Conservation (phyloP, 352 stramenopile genomes). For the Globisporangium viniferum region DNA sequence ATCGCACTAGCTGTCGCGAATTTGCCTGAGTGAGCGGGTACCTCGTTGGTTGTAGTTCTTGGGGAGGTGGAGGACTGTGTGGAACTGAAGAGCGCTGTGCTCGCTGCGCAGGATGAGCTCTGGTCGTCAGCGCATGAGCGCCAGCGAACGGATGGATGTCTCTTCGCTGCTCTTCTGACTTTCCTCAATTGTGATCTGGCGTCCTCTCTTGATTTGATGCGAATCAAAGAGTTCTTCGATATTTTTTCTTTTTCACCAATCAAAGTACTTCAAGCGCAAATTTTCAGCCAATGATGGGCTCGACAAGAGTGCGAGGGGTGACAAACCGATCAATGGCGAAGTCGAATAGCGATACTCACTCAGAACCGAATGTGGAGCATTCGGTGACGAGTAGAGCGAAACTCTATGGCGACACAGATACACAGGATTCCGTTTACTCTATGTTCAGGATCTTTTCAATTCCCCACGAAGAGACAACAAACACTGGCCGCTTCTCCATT, state of each 20-base stretch:
- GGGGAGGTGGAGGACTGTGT: background rate
- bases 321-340: background rate
- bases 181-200: background rate
- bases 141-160: background rate
- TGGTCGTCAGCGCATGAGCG: background rate
- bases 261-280: background rate
- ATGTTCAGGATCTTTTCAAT: background rate
- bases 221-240: constrained; percentile 3
- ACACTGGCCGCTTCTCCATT: too few relatives aligned
- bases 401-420: too few relatives aligned
- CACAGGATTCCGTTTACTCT: too few relatives aligned
- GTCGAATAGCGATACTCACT: too few relatives aligned
- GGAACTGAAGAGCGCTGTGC: background rate
- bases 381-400: too few relatives aligned
- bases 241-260: constrained; percentile 7
- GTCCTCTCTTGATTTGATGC: background rate
- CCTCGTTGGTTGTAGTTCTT: background rate
- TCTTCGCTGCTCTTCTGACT: background rate
- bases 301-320: background rate
- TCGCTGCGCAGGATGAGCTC: background rate
- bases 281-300: background rate
- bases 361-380: too few relatives aligned
- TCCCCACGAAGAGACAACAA: too few relatives aligned
- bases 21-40: background rate
- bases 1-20: constrained; percentile 1